Evolutionary conservation across 805 yeast genomes (phyloP).

Genomic region (Candida corydali): DNA sequence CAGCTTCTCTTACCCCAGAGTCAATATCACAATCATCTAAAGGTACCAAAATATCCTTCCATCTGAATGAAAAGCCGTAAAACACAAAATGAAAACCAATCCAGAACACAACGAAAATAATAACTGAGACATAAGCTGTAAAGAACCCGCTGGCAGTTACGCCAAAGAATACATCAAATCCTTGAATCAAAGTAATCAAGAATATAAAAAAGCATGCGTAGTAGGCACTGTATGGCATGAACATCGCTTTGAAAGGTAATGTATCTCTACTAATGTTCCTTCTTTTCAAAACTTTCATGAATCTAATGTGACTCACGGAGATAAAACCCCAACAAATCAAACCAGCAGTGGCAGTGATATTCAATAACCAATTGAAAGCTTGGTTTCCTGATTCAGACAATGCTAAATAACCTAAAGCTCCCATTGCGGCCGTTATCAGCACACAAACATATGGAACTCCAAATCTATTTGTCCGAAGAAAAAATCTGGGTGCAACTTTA

Average conservation of each 20-base stretch:
- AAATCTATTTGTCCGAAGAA: slow-evolving; percentile 41
- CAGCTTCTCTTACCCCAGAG: slow-evolving; percentile 61
- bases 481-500: slow-evolving; percentile 52
- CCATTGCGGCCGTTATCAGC: slow-evolving; percentile 53
- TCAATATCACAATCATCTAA: slow-evolving; percentile 66
- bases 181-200: slow-evolving; percentile 65
- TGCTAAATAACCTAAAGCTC: slow-evolving; percentile 60
- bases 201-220: slow-evolving; percentile 54
- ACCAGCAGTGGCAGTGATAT: slow-evolving; percentile 76
- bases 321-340: slow-evolving; percentile 70
- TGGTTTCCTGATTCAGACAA: slow-evolving; percentile 47
- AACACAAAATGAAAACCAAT: slow-evolving; percentile 49
- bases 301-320: slow-evolving; percentile 60
- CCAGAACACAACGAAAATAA: slow-evolving; percentile 56
- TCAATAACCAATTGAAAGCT: slow-evolving; percentile 70
- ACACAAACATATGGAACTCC: slow-evolving; percentile 67
- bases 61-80: slow-evolving; percentile 36
- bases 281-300: slow-evolving; percentile 58
- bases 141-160: slow-evolving; percentile 57
- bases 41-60: slow-evolving; percentile 32
- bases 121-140: slow-evolving; percentile 66
- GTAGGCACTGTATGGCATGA: slow-evolving; percentile 66
- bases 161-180: slow-evolving; percentile 58
- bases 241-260: slow-evolving; percentile 68
- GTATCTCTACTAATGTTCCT: slow-evolving; percentile 65